A percentile compares a stretch with the other conserved stretches of the same genome.
Evolutionary conservation across 2,329 filamentous ascomycete species (phyloP).

Genomic region (Cryphonectria radicalis): DNA sequence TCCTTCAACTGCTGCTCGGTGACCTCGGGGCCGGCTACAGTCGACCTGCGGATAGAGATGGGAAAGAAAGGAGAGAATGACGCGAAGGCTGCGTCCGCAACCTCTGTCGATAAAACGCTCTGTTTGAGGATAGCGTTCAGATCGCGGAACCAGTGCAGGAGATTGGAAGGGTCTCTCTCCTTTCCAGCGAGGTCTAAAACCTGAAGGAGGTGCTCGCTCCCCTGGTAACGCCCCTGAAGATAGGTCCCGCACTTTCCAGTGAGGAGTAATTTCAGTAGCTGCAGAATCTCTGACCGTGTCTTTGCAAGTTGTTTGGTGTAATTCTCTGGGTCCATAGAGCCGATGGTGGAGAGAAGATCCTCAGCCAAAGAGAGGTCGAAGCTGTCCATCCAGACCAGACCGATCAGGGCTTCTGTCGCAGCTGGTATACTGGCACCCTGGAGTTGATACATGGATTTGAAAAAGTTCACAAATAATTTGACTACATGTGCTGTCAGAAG

Average conservation of each 20-base stretch:
- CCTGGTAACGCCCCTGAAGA: slow-evolving; percentile 22
- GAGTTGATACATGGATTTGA: slow-evolving; percentile 27
- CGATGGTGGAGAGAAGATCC: slow-evolving; percentile 19
- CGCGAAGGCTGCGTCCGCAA: slow-evolving; percentile 56
- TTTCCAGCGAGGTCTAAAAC: slow-evolving; percentile 44
- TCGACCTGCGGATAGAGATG: slow-evolving; percentile 59
- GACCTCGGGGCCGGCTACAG: slow-evolving; percentile 50
- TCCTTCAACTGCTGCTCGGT: slow-evolving; percentile 62
- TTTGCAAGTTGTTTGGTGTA: slow-evolving; percentile 29
- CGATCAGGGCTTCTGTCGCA: slow-evolving; percentile 25
- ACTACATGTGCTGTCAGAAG: slow-evolving; percentile 9
- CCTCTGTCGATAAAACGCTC: slow-evolving; percentile 50
- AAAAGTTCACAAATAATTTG: slow-evolving; percentile 17
- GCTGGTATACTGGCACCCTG: slow-evolving; percentile 24
- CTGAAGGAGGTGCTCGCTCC: slow-evolving; percentile 39
- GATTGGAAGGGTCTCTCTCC: slow-evolving; percentile 61
- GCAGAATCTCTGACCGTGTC: slow-evolving; percentile 22
- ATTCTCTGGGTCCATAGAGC: slow-evolving; percentile 16
- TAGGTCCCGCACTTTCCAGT: slow-evolving; percentile 25
- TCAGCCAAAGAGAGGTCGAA: slow-evolving; percentile 22
- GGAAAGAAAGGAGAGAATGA: slow-evolving; percentile 65
- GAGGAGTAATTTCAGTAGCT: slow-evolving; percentile 9
- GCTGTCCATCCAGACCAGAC: slow-evolving; percentile 21
- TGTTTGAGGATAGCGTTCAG: slow-evolving; percentile 49
- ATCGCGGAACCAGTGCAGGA: slow-evolving; percentile 62